phyloP scores from a whole-genome alignment of 2,329 filamentous ascomycete species.

The Colletotrichum tamarilloi region DNA sequence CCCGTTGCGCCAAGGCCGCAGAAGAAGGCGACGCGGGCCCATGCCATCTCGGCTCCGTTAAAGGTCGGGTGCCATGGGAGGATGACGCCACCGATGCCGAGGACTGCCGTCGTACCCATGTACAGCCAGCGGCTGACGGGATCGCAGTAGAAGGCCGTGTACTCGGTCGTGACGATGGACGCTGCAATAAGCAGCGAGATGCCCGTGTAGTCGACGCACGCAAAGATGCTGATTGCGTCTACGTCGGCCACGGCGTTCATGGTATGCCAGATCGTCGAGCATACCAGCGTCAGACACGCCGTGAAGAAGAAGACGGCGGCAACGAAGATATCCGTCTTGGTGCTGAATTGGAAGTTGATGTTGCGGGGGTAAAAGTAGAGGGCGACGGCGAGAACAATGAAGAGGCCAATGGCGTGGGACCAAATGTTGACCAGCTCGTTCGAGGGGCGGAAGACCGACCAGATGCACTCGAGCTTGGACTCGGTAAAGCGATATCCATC shows the following conservation, averaged over 20 bases:
- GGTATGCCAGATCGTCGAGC: conserved; percentile 97
- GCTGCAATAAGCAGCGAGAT: conserved; percentile 95
- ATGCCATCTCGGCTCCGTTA: conserved; percentile 92
- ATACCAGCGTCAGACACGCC: conserved; percentile 92
- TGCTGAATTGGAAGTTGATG: conserved; percentile 86
- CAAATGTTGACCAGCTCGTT: conserved; percentile 99
- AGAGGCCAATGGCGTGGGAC: conserved; percentile 91
- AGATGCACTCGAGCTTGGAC: conserved; percentile 88
- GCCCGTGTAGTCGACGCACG: conserved; percentile 97
- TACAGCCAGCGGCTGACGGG: conserved; percentile 87
- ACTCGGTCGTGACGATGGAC: conserved; percentile 97
- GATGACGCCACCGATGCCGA: conserved; percentile 89
- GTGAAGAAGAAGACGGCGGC: conserved; percentile 96
- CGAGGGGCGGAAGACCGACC: conserved; percentile 84
- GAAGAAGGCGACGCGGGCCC: conserved; percentile 92
- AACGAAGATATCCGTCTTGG: conserved; percentile 89
- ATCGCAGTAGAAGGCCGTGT: conserved; percentile 99
- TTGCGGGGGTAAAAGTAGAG: conserved; percentile 96
- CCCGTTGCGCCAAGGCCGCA: conserved; percentile 88
- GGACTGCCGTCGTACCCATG: conserved; percentile 81
- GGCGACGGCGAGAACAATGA: conserved; percentile 87
- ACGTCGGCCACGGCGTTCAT: conserved; percentile 98
- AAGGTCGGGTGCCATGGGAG: conserved; percentile 97
- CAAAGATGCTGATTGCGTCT: conserved; percentile 90
- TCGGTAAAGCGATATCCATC: conserved; percentile 94